phyloP scores from a whole-genome alignment of 805 yeast genomes.

The Huiozyma sinensis region DNA sequence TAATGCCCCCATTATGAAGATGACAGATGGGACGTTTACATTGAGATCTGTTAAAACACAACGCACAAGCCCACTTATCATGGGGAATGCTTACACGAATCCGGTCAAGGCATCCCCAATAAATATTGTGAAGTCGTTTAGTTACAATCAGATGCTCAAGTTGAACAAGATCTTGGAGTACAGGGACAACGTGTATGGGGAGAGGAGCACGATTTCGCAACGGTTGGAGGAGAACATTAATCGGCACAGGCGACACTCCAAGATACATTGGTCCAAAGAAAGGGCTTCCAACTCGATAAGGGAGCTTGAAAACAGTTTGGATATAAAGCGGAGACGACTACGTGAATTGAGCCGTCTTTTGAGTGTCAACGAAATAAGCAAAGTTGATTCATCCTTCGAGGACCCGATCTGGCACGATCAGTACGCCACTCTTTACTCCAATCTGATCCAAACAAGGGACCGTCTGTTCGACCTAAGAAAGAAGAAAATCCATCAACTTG shows the following conservation, averaged over 20 bases:
- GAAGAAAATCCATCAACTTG: conserved; percentile 13
- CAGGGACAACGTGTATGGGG: conserved; percentile 14
- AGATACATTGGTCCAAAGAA: neutral
- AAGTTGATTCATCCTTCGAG: neutral
- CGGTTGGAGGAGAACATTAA: conserved; percentile 7
- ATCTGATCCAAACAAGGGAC: conserved; percentile 12
- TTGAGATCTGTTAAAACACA: neutral
- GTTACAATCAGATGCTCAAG: conserved; percentile 20
- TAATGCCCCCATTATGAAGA: conserved; percentile 17
- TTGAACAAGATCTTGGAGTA: conserved; percentile 23
- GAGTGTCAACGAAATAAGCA: neutral
- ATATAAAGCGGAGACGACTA: conserved; percentile 1
- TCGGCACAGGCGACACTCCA: neutral
- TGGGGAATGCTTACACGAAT: neutral
- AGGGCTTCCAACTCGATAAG: neutral
- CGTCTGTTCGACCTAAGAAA: conserved; percentile 8
- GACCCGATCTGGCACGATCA: conserved; percentile 10
- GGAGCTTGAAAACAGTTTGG: neutral
- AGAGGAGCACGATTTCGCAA: conserved; percentile 8
- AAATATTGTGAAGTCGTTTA: conserved; percentile 11
- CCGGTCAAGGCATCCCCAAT: neutral
- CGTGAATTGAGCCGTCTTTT: neutral
- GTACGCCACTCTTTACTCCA: conserved; percentile 19
- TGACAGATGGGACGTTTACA: conserved; percentile 19
- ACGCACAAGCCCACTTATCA: neutral